Evolutionary conservation across 768 basidiomycete species (phyloP).

Genomic region (Macrolepiota dolichaula): DNA sequence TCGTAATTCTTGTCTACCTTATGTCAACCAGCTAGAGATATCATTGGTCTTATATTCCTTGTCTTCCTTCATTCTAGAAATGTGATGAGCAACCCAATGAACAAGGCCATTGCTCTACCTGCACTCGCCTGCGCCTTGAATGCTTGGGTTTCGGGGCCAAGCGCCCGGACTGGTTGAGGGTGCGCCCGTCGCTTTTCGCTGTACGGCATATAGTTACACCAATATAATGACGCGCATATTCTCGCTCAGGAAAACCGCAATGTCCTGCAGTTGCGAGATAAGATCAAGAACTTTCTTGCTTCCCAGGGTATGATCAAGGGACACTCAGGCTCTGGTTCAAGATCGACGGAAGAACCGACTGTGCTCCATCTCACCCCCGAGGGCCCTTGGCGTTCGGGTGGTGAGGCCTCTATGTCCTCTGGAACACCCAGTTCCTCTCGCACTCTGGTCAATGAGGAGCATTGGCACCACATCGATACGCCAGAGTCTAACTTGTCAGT

Average conservation of each 20-base stretch:
- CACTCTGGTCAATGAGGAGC: too few relatives aligned
- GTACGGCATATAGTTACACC: not conserved
- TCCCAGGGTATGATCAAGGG: constrained; percentile 90
- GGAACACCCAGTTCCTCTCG: not conserved
- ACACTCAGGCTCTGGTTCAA: constrained; percentile 68
- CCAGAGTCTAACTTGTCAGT: too few relatives aligned
- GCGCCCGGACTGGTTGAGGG: constrained; percentile 82
- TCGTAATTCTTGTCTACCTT: not conserved
- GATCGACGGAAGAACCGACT: constrained; percentile 49
- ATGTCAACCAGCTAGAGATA: too few relatives aligned
- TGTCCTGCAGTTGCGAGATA: constrained; percentile 66
- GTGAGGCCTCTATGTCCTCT: constrained; percentile 29
- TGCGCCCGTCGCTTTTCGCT: constrained; percentile 30
- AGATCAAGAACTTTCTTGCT: constrained; percentile 75
- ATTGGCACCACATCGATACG: too few relatives aligned
- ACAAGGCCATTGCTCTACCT: constrained; percentile 69
- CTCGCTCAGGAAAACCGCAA: constrained; percentile 60
- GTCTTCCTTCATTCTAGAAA: constrained; percentile 47
- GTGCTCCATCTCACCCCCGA: constrained; percentile 51
- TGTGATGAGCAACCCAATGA: constrained; percentile 72
- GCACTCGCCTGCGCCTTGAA: constrained; percentile 72
- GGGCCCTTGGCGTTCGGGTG: constrained; percentile 38
- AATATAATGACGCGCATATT: constrained; percentile 4
- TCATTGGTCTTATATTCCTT: too few relatives aligned
- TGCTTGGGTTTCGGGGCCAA: constrained; percentile 85